Evolutionary conservation across 2,329 filamentous ascomycete genomes (phyloP).

Genomic region (Pyricularia grisea): DNA sequence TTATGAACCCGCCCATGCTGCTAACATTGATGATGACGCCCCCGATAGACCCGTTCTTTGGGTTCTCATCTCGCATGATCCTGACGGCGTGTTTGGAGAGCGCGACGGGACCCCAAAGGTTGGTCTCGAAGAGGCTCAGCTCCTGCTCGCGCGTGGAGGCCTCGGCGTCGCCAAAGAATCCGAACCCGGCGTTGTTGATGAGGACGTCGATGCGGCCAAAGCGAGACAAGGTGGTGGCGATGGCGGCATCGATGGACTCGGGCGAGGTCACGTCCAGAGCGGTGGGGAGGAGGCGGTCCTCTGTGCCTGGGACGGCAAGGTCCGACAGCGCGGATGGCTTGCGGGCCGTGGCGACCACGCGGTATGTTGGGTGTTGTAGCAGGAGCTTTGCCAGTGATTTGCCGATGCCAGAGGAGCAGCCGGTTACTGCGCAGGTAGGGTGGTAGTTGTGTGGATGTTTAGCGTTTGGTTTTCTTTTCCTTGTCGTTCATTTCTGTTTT

Average conservation of each 20-base stretch:
- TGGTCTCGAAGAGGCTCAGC: constrained; percentile 17
- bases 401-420: constrained; percentile 40
- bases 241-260: constrained; percentile 4
- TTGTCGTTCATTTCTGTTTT: background rate
- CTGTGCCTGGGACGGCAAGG: constrained; percentile 26
- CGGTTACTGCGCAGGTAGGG: too few relatives aligned
- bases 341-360: constrained; percentile 39
- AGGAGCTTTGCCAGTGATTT: constrained; percentile 26
- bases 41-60: constrained; percentile 20
- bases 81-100: constrained; percentile 17
- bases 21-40: constrained; percentile 46
- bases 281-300: constrained; percentile 31
- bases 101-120: constrained; percentile 18
- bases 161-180: constrained; percentile 25
- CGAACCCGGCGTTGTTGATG: constrained; percentile 24
- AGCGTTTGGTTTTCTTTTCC: background rate
- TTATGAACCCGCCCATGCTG: constrained; percentile 36
- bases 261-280: constrained; percentile 36
- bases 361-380: constrained; percentile 24
- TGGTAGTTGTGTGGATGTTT: background rate
- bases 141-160: constrained; percentile 10
- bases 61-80: constrained; percentile 18
- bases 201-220: constrained; percentile 9
- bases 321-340: constrained; percentile 28
- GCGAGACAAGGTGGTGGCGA: constrained; percentile 1